These are phyloP conservation scores for Hypoxylon sp. DNA, from an alignment of 2,329 filamentous ascomycete species.

Conservation along the genomic window DNA sequence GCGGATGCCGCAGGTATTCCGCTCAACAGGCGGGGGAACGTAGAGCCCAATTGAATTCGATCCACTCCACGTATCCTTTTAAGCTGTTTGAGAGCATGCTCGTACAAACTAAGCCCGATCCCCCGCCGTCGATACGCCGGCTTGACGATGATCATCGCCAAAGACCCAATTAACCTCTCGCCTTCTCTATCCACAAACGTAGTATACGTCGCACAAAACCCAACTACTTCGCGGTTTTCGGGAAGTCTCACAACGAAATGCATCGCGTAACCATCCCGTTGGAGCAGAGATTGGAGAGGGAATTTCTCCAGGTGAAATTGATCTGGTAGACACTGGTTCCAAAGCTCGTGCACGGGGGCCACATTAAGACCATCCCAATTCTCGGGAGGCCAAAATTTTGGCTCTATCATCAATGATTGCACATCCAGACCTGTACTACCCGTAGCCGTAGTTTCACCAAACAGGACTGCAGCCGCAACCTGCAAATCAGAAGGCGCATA, in stretches of 20 bases:
- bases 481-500: slow-evolving; percentile 65
- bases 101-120: slow-evolving; percentile 68
- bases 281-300: slow-evolving; percentile 63
- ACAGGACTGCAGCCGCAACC: slow-evolving; percentile 67
- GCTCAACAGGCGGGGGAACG: slow-evolving; percentile 71
- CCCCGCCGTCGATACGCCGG: slow-evolving; percentile 64
- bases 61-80: slow-evolving; percentile 66
- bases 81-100: slow-evolving; percentile 65
- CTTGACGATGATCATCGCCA: slow-evolving; percentile 69
- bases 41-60: slow-evolving; percentile 70
- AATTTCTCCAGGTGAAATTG: slow-evolving; percentile 63
- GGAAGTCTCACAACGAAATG: slow-evolving; percentile 71
- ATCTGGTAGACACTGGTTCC: slow-evolving; percentile 62
- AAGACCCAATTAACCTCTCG: slow-evolving; percentile 68
- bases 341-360: slow-evolving; percentile 61
- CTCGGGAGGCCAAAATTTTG: slow-evolving; percentile 60
- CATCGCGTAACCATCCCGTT: slow-evolving; percentile 69
- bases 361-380: slow-evolving; percentile 57
- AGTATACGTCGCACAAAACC: slow-evolving; percentile 73
- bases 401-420: slow-evolving; percentile 54
- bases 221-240: slow-evolving; percentile 61
- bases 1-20: slow-evolving; percentile 64
- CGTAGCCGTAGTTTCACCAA: slow-evolving; percentile 56
- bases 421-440: slow-evolving; percentile 46
- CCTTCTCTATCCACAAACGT: slow-evolving; percentile 69